Conservation (phyloP, 106 monocot species). For the Dioscorea zingiberensis region DNA sequence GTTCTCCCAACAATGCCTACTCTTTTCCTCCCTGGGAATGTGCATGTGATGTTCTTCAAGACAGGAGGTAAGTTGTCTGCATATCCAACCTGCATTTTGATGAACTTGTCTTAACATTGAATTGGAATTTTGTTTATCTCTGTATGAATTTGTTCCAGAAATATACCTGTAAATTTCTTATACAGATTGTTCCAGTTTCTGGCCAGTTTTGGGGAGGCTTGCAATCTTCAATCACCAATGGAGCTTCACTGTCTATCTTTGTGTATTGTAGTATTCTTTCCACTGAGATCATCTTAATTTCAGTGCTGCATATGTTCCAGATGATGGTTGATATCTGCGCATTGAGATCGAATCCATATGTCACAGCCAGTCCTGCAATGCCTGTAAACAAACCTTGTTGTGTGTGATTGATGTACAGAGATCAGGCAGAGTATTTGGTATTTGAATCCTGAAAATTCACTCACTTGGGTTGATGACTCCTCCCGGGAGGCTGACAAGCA, state of each 20-base stretch:
- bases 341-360: slow-evolving; percentile 76
- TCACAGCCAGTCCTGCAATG: slow-evolving; percentile 73
- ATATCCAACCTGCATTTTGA: slow-evolving; percentile 78
- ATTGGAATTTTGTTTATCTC: too few relatives aligned
- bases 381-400: slow-evolving; percentile 21
- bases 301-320: slow-evolving; percentile 81
- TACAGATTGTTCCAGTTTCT: too few relatives aligned
- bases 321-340: slow-evolving; percentile 57
- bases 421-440: too few relatives aligned
- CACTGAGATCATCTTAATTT: slow-evolving; percentile 91
- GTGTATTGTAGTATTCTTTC: slow-evolving; percentile 89
- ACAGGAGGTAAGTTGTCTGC: slow-evolving; percentile 68
- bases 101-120: too few relatives aligned
- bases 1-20: slow-evolving; percentile 83
- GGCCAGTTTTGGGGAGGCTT: slow-evolving; percentile 18
- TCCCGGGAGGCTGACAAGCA: slow-evolving; percentile 83
- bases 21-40: slow-evolving; percentile 64
- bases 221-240: slow-evolving; percentile 53
- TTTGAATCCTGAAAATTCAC: slow-evolving; percentile 12
- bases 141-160: too few relatives aligned
- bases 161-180: slow-evolving; percentile 3
- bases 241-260: slow-evolving; percentile 64
- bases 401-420: too few relatives aligned
- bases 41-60: slow-evolving; percentile 56
- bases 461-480: slow-evolving; percentile 89